Evolutionary conservation across 106 monocot genomes (phyloP).

Genomic region (Acorus gramineus): DNA sequence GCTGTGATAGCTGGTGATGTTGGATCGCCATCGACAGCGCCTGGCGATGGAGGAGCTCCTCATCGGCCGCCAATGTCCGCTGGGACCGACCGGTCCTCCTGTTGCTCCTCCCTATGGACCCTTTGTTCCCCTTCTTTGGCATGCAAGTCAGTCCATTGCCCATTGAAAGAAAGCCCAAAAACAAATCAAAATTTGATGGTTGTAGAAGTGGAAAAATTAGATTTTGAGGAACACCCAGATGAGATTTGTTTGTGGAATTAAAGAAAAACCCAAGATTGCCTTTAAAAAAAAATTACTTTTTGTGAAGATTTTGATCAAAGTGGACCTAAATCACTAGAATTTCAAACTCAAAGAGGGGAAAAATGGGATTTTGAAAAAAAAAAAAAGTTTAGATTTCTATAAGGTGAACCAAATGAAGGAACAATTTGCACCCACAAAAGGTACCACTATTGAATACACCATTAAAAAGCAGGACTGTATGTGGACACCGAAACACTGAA

Average conservation of each 20-base stretch:
- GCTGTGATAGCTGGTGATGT: constrained; percentile 55
- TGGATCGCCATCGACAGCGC: constrained; percentile 71
- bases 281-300: too few species aligned
- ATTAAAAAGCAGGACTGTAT: too few species aligned
- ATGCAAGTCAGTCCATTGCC: constrained; percentile 43
- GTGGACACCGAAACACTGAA: too few species aligned
- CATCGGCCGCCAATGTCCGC: constrained; percentile 43
- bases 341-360: too few species aligned
- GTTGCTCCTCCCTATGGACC: constrained; percentile 16
- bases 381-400: too few species aligned
- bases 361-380: too few species aligned
- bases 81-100: constrained; percentile 21
- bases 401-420: too few species aligned
- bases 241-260: neutral
- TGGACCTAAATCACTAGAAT: too few species aligned
- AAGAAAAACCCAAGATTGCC: neutral
- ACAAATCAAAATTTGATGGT: neutral
- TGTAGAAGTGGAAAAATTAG: neutral
- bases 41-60: constrained; percentile 62
- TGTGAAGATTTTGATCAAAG: too few species aligned
- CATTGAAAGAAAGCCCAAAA: constrained; percentile 15
- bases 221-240: neutral
- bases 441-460: too few species aligned
- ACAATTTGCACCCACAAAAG: too few species aligned
- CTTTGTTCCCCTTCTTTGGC: constrained; percentile 28